Evolutionary conservation across 2,329 filamentous ascomycete genomes (phyloP), one percentile per base, ranked within the genome.

Genomic region (Pestalotiopsis sp.): DNA sequence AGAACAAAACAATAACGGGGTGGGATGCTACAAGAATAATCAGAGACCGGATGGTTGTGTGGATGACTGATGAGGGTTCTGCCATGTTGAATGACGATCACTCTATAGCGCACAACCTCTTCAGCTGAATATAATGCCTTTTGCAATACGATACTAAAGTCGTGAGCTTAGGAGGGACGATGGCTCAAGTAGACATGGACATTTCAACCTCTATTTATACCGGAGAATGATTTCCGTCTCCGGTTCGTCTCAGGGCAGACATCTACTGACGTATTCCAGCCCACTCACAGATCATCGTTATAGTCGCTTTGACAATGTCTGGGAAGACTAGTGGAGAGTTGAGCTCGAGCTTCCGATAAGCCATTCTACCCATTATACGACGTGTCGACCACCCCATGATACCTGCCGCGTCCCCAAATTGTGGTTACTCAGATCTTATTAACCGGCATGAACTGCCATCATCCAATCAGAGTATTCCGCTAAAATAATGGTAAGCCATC

Each of bases 1-100:
- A 61, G 0, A 75, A 76, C n/a, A 78, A 67, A 2, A 79, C 12
- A 7, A 79, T 72, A 11, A 72, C 71, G 65, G 78, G 76, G 65
- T 81, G 78, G 20, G 75, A 72, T 55, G 74, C 75, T 27, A 79
- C 75, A 63, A 80, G 75, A 1, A 73, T 67, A 12, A 81, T 71
- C 1, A 76, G 72, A 1, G 79, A 72, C 14, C 72, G 73, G 36
- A 81, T 70, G 38, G 72, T 9, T 72, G 71, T 3, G 73, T 75
- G 25, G 75, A 76, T 14, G 45, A 23, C 4, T 20, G 71, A 76
- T 73, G 38, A 49, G 25, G 14, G 45, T 23, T 64, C 12, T 25
- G 61, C 14, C 61, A 64, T 64, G 6, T 12, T 64, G 27, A 36
- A 57, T 11, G n/a, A 11, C n/a, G 52, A 57, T 31, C 6, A 31